Evolutionary conservation across 257 asterid genomes (phyloP), one percentile per base, ranked within the genome.

Genomic region (Solanum paucissectum): DNA sequence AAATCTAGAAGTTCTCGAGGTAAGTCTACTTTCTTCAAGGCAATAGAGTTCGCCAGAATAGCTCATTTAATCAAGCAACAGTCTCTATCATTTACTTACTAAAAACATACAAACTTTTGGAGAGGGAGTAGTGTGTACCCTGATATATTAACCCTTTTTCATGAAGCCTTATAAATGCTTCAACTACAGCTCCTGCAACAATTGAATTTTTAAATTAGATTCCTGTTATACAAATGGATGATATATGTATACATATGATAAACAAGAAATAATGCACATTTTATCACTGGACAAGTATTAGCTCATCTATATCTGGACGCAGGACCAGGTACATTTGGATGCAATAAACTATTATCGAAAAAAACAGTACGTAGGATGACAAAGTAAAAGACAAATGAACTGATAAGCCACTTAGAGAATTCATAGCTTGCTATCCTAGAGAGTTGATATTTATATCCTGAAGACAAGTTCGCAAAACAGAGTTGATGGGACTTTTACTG

Each of bases 71-170:
- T 49, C 69, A 82, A 49, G 85, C 27, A 81, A 42, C 37, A 9
- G 86, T 82, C 10, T 49, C 44, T 82, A 82, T 49, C 16, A 18
- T 82, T 82, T 49, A 49, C 44, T 46, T 16, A 49, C 29, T 29
- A 49, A 46, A 79, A 49, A 18, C 69, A 49, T 82, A 49, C 8
- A 9, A 82, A 46, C 10, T 49, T 82, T 82, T 81, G 40, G 62
- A 84, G 72, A 87, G 83, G 83, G 33, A 88, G 69, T 68, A 46
- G 38, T 86, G 44, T 34, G 46, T 91, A 96, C 99, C 99, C 94
- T 94, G 99, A 94, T 97, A 97, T 85, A 97, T 94, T 55, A 95
- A 92, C 88, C 99, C 99, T 92, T 97, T 97, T 91, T 97, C 99
- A 38, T 97, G 98, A 92, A 97, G 99, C 94, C 95, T 93, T 85